phyloP scores from a whole-genome alignment of 2,329 filamentous ascomycete species.

The Sporothrix pseudoabietina region DNA sequence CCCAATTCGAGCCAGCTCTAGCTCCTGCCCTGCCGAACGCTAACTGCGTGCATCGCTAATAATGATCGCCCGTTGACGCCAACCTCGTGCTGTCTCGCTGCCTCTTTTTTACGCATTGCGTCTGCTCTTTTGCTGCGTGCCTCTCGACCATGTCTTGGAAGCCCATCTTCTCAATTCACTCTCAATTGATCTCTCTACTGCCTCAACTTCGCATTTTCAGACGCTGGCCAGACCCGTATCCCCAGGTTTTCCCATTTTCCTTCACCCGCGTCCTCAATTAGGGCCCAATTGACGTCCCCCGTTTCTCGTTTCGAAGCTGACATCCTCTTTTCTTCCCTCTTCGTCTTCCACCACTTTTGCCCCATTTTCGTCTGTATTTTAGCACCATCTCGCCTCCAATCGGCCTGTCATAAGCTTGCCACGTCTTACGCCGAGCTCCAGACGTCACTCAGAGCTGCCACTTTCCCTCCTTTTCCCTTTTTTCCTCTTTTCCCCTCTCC shows the following conservation, averaged over 20 bases:
- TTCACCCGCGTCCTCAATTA: constrained; percentile 8
- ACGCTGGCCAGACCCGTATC: constrained; percentile 15
- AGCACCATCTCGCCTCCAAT: not conserved
- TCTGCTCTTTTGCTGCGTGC: not conserved
- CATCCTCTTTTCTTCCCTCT: not conserved
- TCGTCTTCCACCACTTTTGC: not conserved
- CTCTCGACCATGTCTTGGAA: not conserved
- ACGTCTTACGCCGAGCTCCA: not conserved
- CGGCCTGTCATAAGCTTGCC: not conserved
- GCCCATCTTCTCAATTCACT: not conserved
- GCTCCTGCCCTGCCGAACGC: constrained; percentile 8
- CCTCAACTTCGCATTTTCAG: constrained; percentile 1
- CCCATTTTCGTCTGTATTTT: not conserved
- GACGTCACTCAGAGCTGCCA: not conserved
- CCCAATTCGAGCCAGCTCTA: not conserved
- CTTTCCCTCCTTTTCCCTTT: not conserved
- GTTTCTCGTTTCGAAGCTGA: not conserved
- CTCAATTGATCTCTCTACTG: not conserved
- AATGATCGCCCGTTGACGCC: constrained; percentile 22
- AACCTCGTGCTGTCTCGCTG: not conserved
- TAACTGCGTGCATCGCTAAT: constrained; percentile 16
- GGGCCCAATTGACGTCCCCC: constrained; percentile 13
- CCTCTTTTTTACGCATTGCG: not conserved
- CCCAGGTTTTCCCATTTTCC: constrained; percentile 12
- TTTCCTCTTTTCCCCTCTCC: not conserved